phyloP scores from a whole-genome alignment of 495 filamentous ascomycete genomes.

The Trichoderma asperelloides region DNA sequence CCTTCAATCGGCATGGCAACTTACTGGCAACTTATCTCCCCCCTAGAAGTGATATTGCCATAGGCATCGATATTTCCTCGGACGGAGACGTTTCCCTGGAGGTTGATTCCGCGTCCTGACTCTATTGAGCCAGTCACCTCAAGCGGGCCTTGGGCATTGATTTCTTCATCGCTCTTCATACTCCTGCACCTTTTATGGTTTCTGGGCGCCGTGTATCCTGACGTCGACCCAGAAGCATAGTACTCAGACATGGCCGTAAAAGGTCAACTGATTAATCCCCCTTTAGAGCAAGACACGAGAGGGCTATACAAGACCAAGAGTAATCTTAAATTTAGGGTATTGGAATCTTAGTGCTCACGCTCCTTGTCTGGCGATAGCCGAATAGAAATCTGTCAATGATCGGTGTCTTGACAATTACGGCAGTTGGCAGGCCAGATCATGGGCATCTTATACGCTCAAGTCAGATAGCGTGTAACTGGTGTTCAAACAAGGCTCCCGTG shows the following conservation, averaged over 20 bases:
- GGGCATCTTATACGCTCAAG: not conserved
- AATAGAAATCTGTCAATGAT: not conserved
- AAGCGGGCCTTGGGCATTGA: slow-evolving; percentile 27
- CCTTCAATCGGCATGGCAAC: not conserved
- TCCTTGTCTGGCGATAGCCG: not conserved
- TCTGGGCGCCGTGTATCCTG: not conserved
- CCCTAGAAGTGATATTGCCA: slow-evolving; percentile 24
- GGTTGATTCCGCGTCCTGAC: slow-evolving; percentile 23
- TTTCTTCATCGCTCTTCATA: slow-evolving; percentile 24
- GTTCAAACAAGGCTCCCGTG: not conserved
- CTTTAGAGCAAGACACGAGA: not conserved
- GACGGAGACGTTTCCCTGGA: slow-evolving; percentile 26
- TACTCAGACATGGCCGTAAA: slow-evolving; percentile 6
- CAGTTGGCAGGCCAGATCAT: not conserved
- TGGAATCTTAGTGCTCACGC: not conserved
- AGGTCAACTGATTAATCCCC: not conserved
- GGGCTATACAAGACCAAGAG: not conserved
- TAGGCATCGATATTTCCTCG: slow-evolving; percentile 31
- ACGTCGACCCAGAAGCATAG: slow-evolving; percentile 1
- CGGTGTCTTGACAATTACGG: not conserved
- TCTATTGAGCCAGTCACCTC: slow-evolving; percentile 31
- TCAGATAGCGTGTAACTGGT: not conserved
- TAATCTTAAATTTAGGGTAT: not conserved
- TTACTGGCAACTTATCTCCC: slow-evolving; percentile 22
- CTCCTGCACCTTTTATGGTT: slow-evolving; percentile 20